Percentiles rank a stretch among this genome's conserved stretches.
Evolutionary conservation across 306 rosid genomes (phyloP).

Genomic region (Psophocarpus tetragonolobus): DNA sequence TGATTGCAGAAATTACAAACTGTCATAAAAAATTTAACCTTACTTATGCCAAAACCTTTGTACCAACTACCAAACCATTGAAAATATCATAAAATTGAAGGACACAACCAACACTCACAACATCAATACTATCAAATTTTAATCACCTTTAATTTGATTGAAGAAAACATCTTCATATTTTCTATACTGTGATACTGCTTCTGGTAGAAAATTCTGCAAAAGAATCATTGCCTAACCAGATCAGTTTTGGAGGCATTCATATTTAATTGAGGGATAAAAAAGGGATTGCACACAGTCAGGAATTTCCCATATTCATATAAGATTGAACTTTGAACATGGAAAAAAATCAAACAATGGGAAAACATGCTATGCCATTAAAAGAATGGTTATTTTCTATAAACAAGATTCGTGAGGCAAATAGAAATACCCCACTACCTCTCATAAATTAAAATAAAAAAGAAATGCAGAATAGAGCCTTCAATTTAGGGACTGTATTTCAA

Average conservation of each 20-base stretch:
- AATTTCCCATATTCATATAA: constrained; percentile 2
- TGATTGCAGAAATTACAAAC: not conserved
- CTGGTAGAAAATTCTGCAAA: constrained; percentile 61
- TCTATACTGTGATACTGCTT: constrained; percentile 46
- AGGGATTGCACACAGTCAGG: not conserved
- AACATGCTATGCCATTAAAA: constrained; percentile 20
- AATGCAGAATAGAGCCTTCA: not conserved
- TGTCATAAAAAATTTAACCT: not conserved
- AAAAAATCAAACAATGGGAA: not conserved
- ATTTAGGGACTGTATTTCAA: constrained; percentile 17
- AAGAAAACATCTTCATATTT: constrained; percentile 67
- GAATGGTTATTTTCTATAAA: not conserved
- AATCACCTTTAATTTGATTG: constrained; percentile 63
- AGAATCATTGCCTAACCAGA: constrained; percentile 12
- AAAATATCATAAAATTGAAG: constrained; percentile 15
- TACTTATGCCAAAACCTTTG: constrained; percentile 14
- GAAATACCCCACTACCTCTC: not conserved
- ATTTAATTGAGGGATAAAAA: not conserved
- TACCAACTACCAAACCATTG: not conserved
- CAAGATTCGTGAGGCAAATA: not conserved
- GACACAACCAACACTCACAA: constrained; percentile 12
- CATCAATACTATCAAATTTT: not conserved
- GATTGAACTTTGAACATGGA: not conserved
- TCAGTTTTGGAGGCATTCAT: constrained; percentile 28
- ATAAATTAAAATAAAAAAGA: not conserved